Evolutionary conservation across 441 rosid genomes (phyloP).

Genomic region (Omphalea diandra): DNA sequence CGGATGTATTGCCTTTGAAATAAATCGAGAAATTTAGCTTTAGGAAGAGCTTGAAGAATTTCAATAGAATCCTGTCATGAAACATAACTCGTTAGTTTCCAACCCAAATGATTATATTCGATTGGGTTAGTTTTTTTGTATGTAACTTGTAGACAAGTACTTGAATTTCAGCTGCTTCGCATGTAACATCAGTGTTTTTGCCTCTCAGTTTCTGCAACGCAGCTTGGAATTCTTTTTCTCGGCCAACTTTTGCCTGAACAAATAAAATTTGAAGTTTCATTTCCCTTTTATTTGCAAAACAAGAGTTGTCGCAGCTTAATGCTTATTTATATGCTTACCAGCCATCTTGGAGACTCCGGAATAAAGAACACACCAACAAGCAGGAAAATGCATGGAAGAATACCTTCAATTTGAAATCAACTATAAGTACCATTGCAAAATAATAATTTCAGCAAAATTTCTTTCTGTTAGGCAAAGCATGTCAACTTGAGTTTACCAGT

Average conservation of each 20-base stretch:
- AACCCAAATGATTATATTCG: neutral
- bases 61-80: conserved; percentile 42
- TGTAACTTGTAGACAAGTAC: conserved; percentile 26
- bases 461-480: neutral
- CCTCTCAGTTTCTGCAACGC: conserved; percentile 72
- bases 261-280: conserved; percentile 2
- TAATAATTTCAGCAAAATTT: neutral
- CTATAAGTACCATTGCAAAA: conserved; percentile 13
- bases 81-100: conserved; percentile 11
- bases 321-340: conserved; percentile 42
- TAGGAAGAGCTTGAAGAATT: conserved; percentile 60
- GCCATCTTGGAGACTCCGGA: conserved; percentile 96
- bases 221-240: conserved; percentile 50
- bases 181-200: conserved; percentile 52
- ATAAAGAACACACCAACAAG: conserved; percentile 67
- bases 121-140: neutral
- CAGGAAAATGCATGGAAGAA: conserved; percentile 68
- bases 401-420: conserved; percentile 44
- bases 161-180: conserved; percentile 75
- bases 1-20: conserved; percentile 59
- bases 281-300: neutral
- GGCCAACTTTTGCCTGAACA: conserved; percentile 70
- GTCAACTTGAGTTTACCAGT: conserved; percentile 43
- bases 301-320: neutral
- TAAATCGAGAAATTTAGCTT: conserved; percentile 58